These are phyloP conservation scores for Apocynum venetum DNA, from an alignment of 257 asterid species.

Conservation along the genomic window DNA sequence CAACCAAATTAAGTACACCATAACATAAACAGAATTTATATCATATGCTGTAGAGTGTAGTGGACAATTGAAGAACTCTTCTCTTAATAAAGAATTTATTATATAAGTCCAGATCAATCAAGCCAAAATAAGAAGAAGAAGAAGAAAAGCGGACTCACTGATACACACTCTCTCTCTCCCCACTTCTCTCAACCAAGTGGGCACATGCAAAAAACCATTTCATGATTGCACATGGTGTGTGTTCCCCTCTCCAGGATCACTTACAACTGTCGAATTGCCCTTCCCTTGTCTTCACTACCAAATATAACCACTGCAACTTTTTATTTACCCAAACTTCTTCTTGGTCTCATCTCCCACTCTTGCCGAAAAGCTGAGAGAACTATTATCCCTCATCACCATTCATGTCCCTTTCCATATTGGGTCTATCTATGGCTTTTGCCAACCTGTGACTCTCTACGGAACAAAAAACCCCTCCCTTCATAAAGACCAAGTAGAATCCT, in stretches of 20 bases:
- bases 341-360: conserved; percentile 4
- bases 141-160: too few species aligned
- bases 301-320: conserved; percentile 28
- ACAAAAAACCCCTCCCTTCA: neutral
- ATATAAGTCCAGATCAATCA: too few species aligned
- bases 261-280: conserved; percentile 52
- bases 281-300: conserved; percentile 39
- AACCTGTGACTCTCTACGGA: conserved; percentile 10
- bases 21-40: too few species aligned
- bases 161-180: too few species aligned
- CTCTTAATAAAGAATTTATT: too few species aligned
- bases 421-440: conserved; percentile 20
- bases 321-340: neutral
- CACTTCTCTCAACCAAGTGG: conserved; percentile 1
- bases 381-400: conserved; percentile 22
- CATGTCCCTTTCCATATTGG: conserved; percentile 26
- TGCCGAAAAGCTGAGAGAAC: neutral
- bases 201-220: conserved; percentile 10
- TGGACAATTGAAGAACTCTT: too few species aligned
- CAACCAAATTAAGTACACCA: too few species aligned
- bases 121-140: too few species aligned
- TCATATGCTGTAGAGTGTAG: too few species aligned
- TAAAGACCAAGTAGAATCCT: neutral
- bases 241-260: conserved; percentile 64
- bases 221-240: conserved; percentile 71